phyloP scores from a whole-genome alignment of 495 filamentous ascomycete species.

The Neurospora discreta region DNA sequence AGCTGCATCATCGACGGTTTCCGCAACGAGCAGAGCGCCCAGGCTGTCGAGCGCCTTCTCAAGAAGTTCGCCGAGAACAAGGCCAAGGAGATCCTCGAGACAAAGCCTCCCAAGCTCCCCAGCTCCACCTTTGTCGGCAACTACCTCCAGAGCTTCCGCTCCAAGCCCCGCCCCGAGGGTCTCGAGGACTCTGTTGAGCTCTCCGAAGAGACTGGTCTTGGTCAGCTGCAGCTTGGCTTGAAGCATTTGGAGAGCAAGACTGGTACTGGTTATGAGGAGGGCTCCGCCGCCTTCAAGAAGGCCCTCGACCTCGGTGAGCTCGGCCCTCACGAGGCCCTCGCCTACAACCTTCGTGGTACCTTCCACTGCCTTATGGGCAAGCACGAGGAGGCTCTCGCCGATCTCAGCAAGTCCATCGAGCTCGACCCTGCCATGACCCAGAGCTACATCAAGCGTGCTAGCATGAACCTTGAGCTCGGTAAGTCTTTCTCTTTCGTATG shows the following conservation, averaged over 20 bases:
- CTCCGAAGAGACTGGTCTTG: constrained; percentile 67
- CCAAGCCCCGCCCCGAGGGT: constrained; percentile 64
- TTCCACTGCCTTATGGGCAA: constrained; percentile 89
- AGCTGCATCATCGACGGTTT: constrained; percentile 99
- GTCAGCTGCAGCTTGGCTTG: constrained; percentile 72
- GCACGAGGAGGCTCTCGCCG: constrained; percentile 65
- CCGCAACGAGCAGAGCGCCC: constrained; percentile 74
- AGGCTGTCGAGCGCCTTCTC: constrained; percentile 81
- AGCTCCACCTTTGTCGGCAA: constrained; percentile 95
- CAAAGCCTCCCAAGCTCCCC: constrained; percentile 59
- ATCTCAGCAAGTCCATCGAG: constrained; percentile 86
- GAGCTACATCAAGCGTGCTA: constrained; percentile 96
- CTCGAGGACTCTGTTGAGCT: constrained; percentile 71
- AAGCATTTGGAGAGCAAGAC: constrained; percentile 74
- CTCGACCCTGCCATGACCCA: constrained; percentile 79
- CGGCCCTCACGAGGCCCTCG: constrained; percentile 73
- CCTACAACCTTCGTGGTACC: constrained; percentile 91
- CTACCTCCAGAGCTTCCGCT: constrained; percentile 95
- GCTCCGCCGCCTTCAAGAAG: constrained; percentile 72
- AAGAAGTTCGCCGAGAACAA: constrained; percentile 96
- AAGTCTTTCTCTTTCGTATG: constrained; percentile 20
- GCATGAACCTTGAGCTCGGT: constrained; percentile 95
- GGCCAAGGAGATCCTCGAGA: constrained; percentile 74
- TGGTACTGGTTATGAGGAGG: constrained; percentile 79
- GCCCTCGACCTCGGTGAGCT: constrained; percentile 71